Conservation (phyloP, 352 stramenopile genomes). For the Blastocystis sp. region DNA sequence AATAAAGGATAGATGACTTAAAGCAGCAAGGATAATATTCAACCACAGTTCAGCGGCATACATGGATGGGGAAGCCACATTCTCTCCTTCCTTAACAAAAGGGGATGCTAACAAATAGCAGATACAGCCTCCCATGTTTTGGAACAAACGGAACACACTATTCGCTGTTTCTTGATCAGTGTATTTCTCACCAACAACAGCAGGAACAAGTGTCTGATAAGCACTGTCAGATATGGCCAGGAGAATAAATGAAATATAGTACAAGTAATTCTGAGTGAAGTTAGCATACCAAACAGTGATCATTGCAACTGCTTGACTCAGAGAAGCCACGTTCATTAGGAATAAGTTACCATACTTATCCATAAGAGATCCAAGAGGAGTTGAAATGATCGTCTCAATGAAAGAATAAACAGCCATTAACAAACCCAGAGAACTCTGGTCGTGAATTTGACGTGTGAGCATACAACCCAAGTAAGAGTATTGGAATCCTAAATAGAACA, state of each 20-base stretch:
- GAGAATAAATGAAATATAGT: conserved; percentile 53
- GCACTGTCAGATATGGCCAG: conserved; percentile 43
- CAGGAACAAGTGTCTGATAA: conserved; percentile 54
- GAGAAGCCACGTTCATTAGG: neutral
- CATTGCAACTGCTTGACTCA: conserved; percentile 1
- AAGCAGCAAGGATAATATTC: conserved; percentile 78
- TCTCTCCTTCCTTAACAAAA: conserved; percentile 67
- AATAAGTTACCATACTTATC: conserved; percentile 3
- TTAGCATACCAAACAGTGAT: conserved; percentile 46
- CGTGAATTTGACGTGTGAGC: conserved; percentile 52
- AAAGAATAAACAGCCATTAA: conserved; percentile 60
- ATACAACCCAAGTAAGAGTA: conserved; percentile 63
- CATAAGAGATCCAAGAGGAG: conserved; percentile 18
- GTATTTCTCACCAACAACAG: conserved; percentile 49
- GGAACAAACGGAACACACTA: conserved; percentile 47
- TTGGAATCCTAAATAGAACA: conserved; percentile 59
- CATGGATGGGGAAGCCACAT: conserved; percentile 77
- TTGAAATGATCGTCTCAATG: conserved; percentile 39
- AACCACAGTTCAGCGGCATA: conserved; percentile 77
- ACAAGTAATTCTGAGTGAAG: conserved; percentile 7
- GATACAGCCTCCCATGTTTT: conserved; percentile 64
- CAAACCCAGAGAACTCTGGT: conserved; percentile 27
- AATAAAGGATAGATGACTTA: conserved; percentile 80
- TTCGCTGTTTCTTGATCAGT: conserved; percentile 50
- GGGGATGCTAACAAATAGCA: conserved; percentile 61